Evolutionary conservation across 305 asterid genomes (phyloP), one percentile per base, ranked within the genome.

Genomic region (Salvia sclarea): DNA sequence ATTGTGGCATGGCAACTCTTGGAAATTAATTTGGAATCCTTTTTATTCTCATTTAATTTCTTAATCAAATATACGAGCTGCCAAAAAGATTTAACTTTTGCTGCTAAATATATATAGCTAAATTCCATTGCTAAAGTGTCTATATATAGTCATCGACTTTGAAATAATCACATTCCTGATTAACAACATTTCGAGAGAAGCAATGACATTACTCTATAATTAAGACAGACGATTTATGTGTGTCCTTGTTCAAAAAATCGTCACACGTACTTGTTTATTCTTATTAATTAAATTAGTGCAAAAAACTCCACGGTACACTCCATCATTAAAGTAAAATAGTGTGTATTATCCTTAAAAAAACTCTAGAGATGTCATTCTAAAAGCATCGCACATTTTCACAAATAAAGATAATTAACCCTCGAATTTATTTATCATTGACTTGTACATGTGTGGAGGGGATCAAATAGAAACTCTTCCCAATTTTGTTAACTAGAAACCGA

Each of bases 101-200:
- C 48, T 43, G 66, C 66, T 43, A 43, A 17, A 12, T n/a, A n/a
- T n/a, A 61, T 4, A 56, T 20, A 18, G 30, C 71, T 68, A 54
- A 24, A 28, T 9, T 13, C 18, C 6, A 31, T 50, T 35, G 50
- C 70, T 49, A 18, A 18, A 37, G 28, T 43, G 9, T 38, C 28
- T 31, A 31, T 28, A 28, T 2, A 25, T 28, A 25, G 45, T 56
- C 37, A 28, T 56, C 6, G 38, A n/a, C 24, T 56, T 41, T 18
- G 25, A 41, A 17, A 3, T 49, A 10, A 14, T 50, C 13, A 25
- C 9, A 57, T n/a, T 30, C 8, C 11, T 35, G 12, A 18, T 13
- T 20, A 53, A 37, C 6, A 35, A 25, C 2, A 47, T 20, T 49
- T 5, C 38, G 38, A 33, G 58, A 31, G 17, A 64, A 10, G 6